Percentiles rank a stretch among this genome's conserved stretches.
phyloP scores from a whole-genome alignment of 2,329 filamentous ascomycete genomes.

The Ceratocystis eucalypticola region DNA sequence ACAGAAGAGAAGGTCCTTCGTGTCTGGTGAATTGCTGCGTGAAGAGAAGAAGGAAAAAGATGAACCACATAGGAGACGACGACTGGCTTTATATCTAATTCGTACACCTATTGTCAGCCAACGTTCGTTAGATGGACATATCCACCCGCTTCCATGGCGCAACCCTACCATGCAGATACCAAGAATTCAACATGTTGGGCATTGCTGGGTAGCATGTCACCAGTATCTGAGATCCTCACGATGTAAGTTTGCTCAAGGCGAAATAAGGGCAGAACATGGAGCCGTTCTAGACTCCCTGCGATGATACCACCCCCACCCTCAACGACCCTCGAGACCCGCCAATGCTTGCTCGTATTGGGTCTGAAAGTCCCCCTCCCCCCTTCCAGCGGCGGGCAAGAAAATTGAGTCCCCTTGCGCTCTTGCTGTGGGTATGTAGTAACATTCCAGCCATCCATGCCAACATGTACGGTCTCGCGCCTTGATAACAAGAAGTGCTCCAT shows the following conservation, averaged over 20 bases:
- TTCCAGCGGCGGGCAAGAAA: background rate
- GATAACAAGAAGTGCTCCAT: background rate
- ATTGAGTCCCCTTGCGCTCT: background rate
- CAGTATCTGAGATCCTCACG: too few relatives aligned
- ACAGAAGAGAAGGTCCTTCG: constrained; percentile 13
- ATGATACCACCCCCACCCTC: background rate
- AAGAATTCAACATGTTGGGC: background rate
- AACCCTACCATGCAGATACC: background rate
- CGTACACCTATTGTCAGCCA: background rate
- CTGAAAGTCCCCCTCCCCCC: background rate
- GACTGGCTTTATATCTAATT: background rate
- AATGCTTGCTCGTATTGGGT: too few relatives aligned
- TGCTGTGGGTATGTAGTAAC: background rate
- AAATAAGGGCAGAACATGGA: too few relatives aligned
- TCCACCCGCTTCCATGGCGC: background rate
- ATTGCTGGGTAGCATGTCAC: too few relatives aligned
- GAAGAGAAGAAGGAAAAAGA: background rate
- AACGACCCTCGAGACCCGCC: background rate
- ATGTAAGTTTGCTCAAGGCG: background rate
- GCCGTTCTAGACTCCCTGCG: background rate
- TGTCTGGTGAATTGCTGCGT: constrained; percentile 17
- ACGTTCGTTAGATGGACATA: background rate
- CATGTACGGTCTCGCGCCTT: too few relatives aligned
- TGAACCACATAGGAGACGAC: background rate
- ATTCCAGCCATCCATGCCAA: background rate